Conservation (phyloP, 805 yeast species). For the Lipomyces japonicus region DNA sequence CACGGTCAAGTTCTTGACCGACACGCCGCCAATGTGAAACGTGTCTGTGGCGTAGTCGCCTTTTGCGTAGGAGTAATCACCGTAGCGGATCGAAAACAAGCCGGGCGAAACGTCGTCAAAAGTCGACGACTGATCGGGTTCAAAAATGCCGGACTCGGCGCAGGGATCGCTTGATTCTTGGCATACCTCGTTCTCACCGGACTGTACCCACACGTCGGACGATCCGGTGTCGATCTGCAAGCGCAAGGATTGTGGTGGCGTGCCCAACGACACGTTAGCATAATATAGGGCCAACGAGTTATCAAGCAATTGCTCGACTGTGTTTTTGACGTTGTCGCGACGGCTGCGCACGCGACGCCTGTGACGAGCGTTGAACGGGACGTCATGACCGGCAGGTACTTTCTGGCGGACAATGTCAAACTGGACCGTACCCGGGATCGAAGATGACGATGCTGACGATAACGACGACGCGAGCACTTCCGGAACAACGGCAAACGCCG, state of each 20-base stretch:
- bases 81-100: slow-evolving; percentile 41
- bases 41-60: slow-evolving; percentile 66
- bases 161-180: slow-evolving; percentile 29
- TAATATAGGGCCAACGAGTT: slow-evolving; percentile 31
- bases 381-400: slow-evolving; percentile 1
- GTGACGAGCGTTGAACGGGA: slow-evolving; percentile 13
- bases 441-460: slow-evolving; percentile 5
- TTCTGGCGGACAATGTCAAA: slow-evolving; percentile 19
- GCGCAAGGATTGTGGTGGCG: slow-evolving; percentile 50
- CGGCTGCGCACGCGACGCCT: slow-evolving; percentile 5
- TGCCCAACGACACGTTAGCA: slow-evolving; percentile 47
- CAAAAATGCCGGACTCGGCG: slow-evolving; percentile 34
- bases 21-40: slow-evolving; percentile 49
- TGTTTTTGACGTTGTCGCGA: slow-evolving; percentile 3
- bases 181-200: slow-evolving; percentile 31
- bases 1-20: slow-evolving; percentile 53
- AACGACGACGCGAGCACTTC: slow-evolving; percentile 2
- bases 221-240: slow-evolving; percentile 74
- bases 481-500: neutral
- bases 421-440: slow-evolving; percentile 13
- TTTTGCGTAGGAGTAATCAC: slow-evolving; percentile 47
- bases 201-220: slow-evolving; percentile 61
- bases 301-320: slow-evolving; percentile 21
- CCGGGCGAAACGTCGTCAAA: slow-evolving; percentile 23
- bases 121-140: slow-evolving; percentile 34